These are phyloP conservation scores for Fusarium citri DNA, from an alignment of 2,329 filamentous ascomycete genomes.

Conservation along the genomic window DNA sequence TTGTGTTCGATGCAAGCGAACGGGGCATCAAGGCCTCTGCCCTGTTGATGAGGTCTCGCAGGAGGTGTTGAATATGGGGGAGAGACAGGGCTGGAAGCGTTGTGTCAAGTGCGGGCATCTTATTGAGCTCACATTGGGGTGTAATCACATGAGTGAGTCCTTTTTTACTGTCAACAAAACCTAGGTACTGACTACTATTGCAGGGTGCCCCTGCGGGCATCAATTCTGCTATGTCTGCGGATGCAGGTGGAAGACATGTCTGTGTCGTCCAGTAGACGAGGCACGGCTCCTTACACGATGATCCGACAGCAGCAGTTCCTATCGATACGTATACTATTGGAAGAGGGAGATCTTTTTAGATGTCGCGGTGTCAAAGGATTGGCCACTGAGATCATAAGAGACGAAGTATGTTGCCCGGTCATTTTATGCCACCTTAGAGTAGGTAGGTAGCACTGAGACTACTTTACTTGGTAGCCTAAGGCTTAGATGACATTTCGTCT, in stretches of 20 bases:
- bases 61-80: not conserved
- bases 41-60: not conserved
- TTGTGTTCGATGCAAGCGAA: not conserved
- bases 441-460: too few species aligned
- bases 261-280: not conserved
- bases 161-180: too few species aligned
- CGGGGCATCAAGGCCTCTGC: not conserved
- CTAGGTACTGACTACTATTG: too few species aligned
- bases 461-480: too few species aligned
- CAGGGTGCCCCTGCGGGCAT: slow-evolving; percentile 48
- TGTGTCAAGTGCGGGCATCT: not conserved
- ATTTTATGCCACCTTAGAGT: too few species aligned
- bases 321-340: too few species aligned
- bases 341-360: too few species aligned
- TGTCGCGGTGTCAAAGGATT: too few species aligned
- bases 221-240: slow-evolving; percentile 64
- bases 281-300: not conserved
- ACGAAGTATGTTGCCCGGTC: too few species aligned
- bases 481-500: too few species aligned
- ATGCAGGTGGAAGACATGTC: slow-evolving; percentile 49
- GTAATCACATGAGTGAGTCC: not conserved
- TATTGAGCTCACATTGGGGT: not conserved
- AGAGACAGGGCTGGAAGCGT: not conserved
- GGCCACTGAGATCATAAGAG: too few species aligned
- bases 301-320: too few species aligned